Base-by-base conservation (phyloP, 2,329 filamentous ascomycete genomes). In the Xylaria sp. region DNA sequence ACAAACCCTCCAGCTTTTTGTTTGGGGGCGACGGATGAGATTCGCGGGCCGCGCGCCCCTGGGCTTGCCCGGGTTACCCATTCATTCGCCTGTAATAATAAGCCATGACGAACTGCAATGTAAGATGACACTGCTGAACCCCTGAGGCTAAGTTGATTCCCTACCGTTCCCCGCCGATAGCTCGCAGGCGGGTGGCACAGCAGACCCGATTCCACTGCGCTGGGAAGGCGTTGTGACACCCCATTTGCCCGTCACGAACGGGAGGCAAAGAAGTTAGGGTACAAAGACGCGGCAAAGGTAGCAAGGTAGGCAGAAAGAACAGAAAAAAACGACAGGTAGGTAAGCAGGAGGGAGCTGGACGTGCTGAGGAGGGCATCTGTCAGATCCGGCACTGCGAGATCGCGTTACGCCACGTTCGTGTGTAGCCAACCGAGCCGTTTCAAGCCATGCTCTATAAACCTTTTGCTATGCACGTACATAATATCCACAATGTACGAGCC, bases 331-430 rank as follows among this genome's bases (percentile, higher is more conserved):
- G 24, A 26, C 24, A 9, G 9, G 24, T 26, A 34, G 16, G 11
- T 13, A 6, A 34, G 29, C 29, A 34, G 6, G 6, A 34, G 29
- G n/a, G n/a, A n/a, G n/a, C n/a, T n/a, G n/a, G n/a, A n/a, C n/a
- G n/a, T n/a, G n/a, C n/a, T n/a, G 52, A 56, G 38, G 37, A 50
- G 46, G 26, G 48, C 51, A 56, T 60, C 57, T 62, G 40, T 60
- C 53, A 51, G 60, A 62, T 62, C 53, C 50, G 52, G 53, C 49
- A 56, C 65, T 67, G 64, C 64, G 63, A 66, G 64, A 67, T 66
- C 64, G 51, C 44, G 64, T 66, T 66, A 66, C 65, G 58, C 62
- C 39, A 61, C 62, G 61, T 62, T 13, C 11, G 8, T 44, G 22
- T 16, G 24, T 13, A 34, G 29, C 29, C 29, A 34, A 11, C 16